phyloP scores from a whole-genome alignment of 2,329 filamentous ascomycete species.

The Aspergillus intermedius region DNA sequence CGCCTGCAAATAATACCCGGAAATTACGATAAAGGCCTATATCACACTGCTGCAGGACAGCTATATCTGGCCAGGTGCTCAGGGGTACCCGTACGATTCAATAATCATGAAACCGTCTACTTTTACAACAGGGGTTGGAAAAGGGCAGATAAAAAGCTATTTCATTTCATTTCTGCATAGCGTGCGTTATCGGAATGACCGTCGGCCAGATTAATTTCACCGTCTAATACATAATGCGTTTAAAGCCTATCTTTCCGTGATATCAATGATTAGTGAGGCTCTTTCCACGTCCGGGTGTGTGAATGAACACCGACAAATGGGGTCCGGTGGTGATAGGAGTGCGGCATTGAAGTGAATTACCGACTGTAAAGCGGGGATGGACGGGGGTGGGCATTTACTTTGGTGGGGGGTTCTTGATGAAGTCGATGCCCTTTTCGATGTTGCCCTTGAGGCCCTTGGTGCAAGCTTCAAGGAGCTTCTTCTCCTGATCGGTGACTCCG shows the following conservation, averaged over 20 bases:
- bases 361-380: conserved; percentile 16
- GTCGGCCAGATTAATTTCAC: conserved; percentile 18
- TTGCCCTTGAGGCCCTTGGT: conserved; percentile 80
- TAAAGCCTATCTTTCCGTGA: conserved; percentile 41
- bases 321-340: conserved; percentile 7
- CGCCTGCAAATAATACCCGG: conserved; percentile 3
- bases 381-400: conserved; percentile 58
- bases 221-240: conserved; percentile 19
- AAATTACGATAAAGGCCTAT: background rate
- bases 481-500: conserved; percentile 76
- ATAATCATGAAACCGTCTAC: conserved; percentile 4
- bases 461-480: conserved; percentile 71
- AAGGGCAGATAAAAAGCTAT: background rate
- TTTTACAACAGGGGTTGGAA: background rate
- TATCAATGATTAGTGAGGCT: conserved; percentile 31
- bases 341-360: conserved; percentile 11
- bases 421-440: conserved; percentile 88
- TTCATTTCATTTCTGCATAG: conserved; percentile 8
- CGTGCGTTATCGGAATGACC: conserved; percentile 11
- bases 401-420: conserved; percentile 79
- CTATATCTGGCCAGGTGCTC: background rate
- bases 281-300: conserved; percentile 17
- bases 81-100: background rate
- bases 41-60: background rate
- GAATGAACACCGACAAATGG: conserved; percentile 10